phyloP scores from a whole-genome alignment of 495 filamentous ascomycete species.

The Penicillium lividum region DNA sequence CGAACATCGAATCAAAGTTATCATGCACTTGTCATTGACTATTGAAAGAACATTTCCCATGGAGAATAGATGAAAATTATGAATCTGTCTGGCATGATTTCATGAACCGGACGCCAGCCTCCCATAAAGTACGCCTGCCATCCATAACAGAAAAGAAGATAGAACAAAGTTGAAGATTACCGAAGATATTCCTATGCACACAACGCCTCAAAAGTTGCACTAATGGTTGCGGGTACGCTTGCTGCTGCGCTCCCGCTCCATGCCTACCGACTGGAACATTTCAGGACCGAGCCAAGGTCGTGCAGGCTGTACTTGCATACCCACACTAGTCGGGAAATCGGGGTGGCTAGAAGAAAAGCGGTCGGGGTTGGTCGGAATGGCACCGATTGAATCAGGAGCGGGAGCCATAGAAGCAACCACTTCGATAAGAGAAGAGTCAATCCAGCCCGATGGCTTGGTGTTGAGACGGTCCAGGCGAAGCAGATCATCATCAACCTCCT shows the following conservation, averaged over 20 bases:
- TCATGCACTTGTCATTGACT: too few species aligned
- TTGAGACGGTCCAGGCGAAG: slow-evolving; percentile 54
- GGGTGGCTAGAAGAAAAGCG: slow-evolving; percentile 42
- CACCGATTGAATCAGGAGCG: slow-evolving; percentile 32
- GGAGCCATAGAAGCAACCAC: slow-evolving; percentile 32
- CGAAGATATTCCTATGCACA: not conserved
- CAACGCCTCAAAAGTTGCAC: not conserved
- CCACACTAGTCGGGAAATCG: slow-evolving; percentile 41
- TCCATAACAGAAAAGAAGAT: not conserved
- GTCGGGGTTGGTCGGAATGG: slow-evolving; percentile 36
- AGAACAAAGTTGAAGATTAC: not conserved
- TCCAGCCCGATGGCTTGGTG: slow-evolving; percentile 35
- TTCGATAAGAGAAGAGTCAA: slow-evolving; percentile 43
- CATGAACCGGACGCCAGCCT: not conserved
- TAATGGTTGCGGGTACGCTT: slow-evolving; percentile 31
- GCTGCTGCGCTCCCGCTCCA: slow-evolving; percentile 33
- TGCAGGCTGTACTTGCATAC: slow-evolving; percentile 38
- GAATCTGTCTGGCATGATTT: not conserved
- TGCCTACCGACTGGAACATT: slow-evolving; percentile 24
- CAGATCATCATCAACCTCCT: slow-evolving; percentile 61
- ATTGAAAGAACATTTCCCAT: too few species aligned
- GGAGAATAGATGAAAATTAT: not conserved
- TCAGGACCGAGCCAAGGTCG: slow-evolving; percentile 14
- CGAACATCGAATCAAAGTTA: too few species aligned
- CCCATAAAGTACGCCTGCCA: not conserved